These are phyloP conservation scores for Solanum bukasovii DNA, from an alignment of 257 asterid species.

Conservation along the genomic window DNA sequence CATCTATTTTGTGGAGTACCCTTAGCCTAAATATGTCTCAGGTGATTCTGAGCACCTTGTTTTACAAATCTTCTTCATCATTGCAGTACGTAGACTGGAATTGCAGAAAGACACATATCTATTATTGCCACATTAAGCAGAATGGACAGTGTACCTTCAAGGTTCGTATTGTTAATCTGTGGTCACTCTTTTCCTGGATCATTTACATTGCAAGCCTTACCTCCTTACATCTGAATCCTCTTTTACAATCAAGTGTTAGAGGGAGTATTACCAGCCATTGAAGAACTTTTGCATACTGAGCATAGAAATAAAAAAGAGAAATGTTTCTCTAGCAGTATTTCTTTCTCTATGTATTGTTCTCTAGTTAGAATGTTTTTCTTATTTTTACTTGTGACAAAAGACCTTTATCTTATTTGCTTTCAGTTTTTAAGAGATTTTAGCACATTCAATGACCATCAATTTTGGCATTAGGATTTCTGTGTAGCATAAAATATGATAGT, in stretches of 20 bases:
- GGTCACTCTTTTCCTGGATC: not conserved
- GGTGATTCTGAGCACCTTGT: not conserved
- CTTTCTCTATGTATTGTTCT: not conserved
- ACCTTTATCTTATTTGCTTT: not conserved
- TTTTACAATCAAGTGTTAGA: not conserved
- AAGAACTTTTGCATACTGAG: constrained; percentile 1
- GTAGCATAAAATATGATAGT: not conserved
- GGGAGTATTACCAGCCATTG: not conserved
- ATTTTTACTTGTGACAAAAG: not conserved
- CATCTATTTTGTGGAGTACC: not conserved
- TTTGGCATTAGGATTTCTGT: not conserved
- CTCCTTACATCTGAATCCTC: not conserved
- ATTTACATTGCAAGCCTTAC: not conserved
- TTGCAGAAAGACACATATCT: constrained; percentile 45
- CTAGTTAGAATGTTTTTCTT: not conserved
- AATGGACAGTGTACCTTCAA: constrained; percentile 48
- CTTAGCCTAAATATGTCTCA: not conserved
- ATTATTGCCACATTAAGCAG: constrained; percentile 31
- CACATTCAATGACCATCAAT: not conserved
- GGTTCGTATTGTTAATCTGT: constrained; percentile 28
- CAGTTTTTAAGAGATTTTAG: not conserved
- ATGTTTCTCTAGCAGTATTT: not conserved
- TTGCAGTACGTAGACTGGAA: constrained; percentile 61
- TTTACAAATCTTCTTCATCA: not conserved
- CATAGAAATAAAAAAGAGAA: not conserved